A percentile compares a stretch with the other conserved stretches of the same genome.
Conservation (phyloP, 768 basidiomycete genomes). For the Serpula lacrymans region DNA sequence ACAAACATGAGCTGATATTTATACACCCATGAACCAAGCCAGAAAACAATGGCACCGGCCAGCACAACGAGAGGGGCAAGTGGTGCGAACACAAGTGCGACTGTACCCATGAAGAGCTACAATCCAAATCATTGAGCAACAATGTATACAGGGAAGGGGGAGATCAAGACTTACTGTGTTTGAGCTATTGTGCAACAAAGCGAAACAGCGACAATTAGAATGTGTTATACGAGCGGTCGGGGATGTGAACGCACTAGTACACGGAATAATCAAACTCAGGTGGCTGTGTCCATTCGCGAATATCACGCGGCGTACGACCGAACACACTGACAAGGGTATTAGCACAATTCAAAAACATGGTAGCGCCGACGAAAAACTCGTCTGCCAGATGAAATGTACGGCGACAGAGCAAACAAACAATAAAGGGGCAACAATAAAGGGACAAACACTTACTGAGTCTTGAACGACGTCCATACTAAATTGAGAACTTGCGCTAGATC, state of each 20-base stretch:
- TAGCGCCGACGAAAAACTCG: neutral
- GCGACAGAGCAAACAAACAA: neutral
- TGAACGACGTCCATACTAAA: constrained; percentile 79
- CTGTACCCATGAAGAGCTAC: constrained; percentile 87
- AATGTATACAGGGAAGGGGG: neutral
- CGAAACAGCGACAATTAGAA: neutral
- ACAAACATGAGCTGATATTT: constrained; percentile 99
- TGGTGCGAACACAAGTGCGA: constrained; percentile 92
- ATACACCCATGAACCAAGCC: constrained; percentile 84
- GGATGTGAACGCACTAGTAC: constrained; percentile 59
- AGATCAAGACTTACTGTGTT: constrained; percentile 46
- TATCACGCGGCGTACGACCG: constrained; percentile 87
- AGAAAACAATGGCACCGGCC: constrained; percentile 82
- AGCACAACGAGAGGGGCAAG: constrained; percentile 87
- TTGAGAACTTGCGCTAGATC: constrained; percentile 96
- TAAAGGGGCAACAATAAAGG: neutral
- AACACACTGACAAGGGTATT: constrained; percentile 48
- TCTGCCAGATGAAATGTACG: too few relatives aligned
- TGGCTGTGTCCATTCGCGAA: constrained; percentile 87
- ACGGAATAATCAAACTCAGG: constrained; percentile 86
- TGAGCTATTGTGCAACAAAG: constrained; percentile 34
- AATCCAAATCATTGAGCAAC: constrained; percentile 7
- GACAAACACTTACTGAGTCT: constrained; percentile 59
- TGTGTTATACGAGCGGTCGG: neutral
- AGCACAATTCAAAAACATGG: neutral